A percentile compares a stretch with the other conserved stretches of the same genome.
Conservation (phyloP, 352 stramenopile species). For the Globisporangium emineosum region DNA sequence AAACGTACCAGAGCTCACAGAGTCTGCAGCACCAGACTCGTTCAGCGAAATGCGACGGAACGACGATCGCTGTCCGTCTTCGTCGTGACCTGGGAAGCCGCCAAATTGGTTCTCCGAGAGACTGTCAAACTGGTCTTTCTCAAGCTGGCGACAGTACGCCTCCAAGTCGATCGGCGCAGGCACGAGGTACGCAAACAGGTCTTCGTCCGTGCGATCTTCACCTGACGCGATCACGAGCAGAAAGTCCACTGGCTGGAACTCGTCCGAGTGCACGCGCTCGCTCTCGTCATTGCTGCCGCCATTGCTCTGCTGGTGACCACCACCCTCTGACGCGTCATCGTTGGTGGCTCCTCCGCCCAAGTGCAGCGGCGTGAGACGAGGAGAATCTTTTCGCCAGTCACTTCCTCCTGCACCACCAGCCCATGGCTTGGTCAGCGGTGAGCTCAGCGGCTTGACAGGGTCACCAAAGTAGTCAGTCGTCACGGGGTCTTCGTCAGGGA, state of each 20-base stretch:
- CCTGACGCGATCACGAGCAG: constrained; percentile 82
- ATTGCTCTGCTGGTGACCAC: neutral
- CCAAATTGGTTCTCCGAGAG: neutral
- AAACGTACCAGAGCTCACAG: constrained; percentile 20
- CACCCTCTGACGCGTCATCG: neutral
- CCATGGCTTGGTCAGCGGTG: constrained; percentile 47
- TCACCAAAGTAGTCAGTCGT: constrained; percentile 76
- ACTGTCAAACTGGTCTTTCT: constrained; percentile 42
- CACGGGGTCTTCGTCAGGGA: constrained; percentile 60
- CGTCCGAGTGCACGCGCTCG: neutral
- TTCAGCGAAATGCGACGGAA: constrained; percentile 15
- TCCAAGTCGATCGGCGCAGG: constrained; percentile 80
- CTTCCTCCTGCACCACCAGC: constrained; percentile 1
- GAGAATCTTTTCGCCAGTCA: constrained; percentile 2
- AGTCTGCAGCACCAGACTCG: constrained; percentile 21
- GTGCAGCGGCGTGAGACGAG: constrained; percentile 12
- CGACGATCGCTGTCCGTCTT: constrained; percentile 1
- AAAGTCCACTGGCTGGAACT: constrained; percentile 57
- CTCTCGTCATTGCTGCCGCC: constrained; percentile 8
- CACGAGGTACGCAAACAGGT: constrained; percentile 76
- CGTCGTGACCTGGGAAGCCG: constrained; percentile 3
- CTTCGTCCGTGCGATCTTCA: constrained; percentile 80
- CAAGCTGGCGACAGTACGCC: constrained; percentile 70
- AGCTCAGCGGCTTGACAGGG: constrained; percentile 33
- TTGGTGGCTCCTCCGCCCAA: constrained; percentile 11